A percentile compares a stretch with the other conserved stretches of the same genome.
phyloP scores from a whole-genome alignment of 768 basidiomycete genomes.

The Boletus subcaerulescens region DNA sequence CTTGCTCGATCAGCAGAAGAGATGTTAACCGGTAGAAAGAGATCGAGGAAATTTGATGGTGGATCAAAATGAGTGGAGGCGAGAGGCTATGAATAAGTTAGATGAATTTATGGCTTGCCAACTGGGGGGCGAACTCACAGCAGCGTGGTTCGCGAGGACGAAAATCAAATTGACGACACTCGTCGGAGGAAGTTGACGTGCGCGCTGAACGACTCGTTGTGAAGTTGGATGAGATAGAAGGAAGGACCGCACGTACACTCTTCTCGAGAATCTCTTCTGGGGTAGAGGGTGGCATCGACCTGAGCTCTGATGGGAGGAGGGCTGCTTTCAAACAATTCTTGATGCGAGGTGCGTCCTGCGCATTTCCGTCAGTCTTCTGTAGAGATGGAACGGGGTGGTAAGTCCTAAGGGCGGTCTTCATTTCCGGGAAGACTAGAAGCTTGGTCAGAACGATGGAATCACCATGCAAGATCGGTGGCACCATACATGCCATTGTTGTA shows the following conservation, averaged over 20 bases:
- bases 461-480: conserved; percentile 5
- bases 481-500: conserved; percentile 84
- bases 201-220: conserved; percentile 38
- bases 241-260: conserved; percentile 43
- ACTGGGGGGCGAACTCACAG: conserved; percentile 45
- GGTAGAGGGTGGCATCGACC: conserved; percentile 62
- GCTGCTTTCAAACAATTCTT: conserved; percentile 88
- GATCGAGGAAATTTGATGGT: conserved; percentile 72
- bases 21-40: conserved; percentile 76
- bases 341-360: conserved; percentile 88
- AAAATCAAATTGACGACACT: conserved; percentile 87
- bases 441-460: conserved; percentile 18
- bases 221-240: conserved; percentile 1
- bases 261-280: conserved; percentile 72
- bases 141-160: conserved; percentile 73
- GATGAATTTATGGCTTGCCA: conserved; percentile 6
- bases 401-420: conserved; percentile 86
- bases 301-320: conserved; percentile 65
- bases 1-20: conserved; percentile 70
- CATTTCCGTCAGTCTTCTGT: conserved; percentile 84
- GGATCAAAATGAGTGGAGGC: conserved; percentile 72
- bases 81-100: conserved; percentile 43
- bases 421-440: conserved; percentile 79
- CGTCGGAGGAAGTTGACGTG: conserved; percentile 69
- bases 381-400: conserved; percentile 88